A percentile compares a stretch with the other conserved stretches of the same genome.
phyloP scores from a whole-genome alignment of 75 land plant genomes.

The Ceratopteris richardii region DNA sequence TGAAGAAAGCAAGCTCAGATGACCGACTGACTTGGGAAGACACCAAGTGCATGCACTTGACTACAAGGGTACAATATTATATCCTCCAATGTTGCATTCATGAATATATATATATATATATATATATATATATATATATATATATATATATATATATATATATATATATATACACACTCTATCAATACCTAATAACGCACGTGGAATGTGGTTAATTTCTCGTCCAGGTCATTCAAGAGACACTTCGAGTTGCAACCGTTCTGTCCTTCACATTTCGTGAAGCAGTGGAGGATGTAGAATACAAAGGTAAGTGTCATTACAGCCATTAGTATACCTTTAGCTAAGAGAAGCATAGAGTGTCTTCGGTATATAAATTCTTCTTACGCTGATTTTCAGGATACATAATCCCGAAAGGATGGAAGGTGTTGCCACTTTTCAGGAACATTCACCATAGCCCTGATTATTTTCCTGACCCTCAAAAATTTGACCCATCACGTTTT shows the following conservation, averaged over 20 bases:
- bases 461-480: slow-evolving; percentile 55
- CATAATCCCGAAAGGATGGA: slow-evolving; percentile 90
- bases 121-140: too few species aligned
- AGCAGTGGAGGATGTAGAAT: slow-evolving; percentile 39
- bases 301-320: slow-evolving; percentile 26
- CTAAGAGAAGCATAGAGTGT: neutral
- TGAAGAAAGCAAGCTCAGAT: neutral
- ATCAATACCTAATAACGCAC: too few species aligned
- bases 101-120: too few species aligned
- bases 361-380: neutral
- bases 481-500: slow-evolving; percentile 85
- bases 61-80: slow-evolving; percentile 46
- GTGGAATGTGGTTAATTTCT: too few species aligned
- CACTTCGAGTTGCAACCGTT: slow-evolving; percentile 26
- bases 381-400: slow-evolving; percentile 36
- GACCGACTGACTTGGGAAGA: slow-evolving; percentile 56
- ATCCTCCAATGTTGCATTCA: too few species aligned
- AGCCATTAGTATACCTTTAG: too few species aligned
- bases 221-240: slow-evolving; percentile 39
- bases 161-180: too few species aligned
- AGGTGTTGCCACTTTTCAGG: slow-evolving; percentile 75
- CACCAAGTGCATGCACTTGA: slow-evolving; percentile 64
- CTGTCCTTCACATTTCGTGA: slow-evolving; percentile 42
- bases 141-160: too few species aligned
- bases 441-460: slow-evolving; percentile 84